phyloP scores from a whole-genome alignment of 371 early-diverging fungal species.

The Mortierella sp. region DNA sequence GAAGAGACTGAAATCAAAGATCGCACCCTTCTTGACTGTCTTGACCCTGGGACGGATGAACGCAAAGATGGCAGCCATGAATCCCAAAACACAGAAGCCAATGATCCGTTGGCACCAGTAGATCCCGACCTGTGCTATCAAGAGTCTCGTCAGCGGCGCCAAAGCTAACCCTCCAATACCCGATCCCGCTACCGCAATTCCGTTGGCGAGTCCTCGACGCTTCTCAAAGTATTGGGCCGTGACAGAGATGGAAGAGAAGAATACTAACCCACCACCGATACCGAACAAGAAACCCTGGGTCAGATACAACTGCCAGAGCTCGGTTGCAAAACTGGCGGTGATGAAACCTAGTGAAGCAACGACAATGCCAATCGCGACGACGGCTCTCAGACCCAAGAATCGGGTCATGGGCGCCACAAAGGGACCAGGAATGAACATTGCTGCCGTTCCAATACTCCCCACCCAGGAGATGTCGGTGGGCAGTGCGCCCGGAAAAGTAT shows the following conservation, averaged over 20 bases:
- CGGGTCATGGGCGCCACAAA: conserved; percentile 73
- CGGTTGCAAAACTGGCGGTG: conserved; percentile 65
- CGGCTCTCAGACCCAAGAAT: conserved; percentile 65
- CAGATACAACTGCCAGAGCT: conserved; percentile 67
- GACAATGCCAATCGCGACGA: conserved; percentile 68
- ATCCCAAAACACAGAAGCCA: conserved; percentile 64
- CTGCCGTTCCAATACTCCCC: conserved; percentile 62
- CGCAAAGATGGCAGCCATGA: conserved; percentile 59
- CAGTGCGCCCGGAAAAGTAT: conserved; percentile 55
- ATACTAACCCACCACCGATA: conserved; percentile 64
- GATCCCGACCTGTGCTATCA: conserved; percentile 69
- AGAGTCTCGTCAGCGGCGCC: conserved; percentile 69
- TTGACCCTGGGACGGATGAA: conserved; percentile 60
- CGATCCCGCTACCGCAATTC: conserved; percentile 82
- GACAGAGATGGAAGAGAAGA: conserved; percentile 69
- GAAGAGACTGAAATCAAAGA: conserved; percentile 51
- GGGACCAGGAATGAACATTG: conserved; percentile 62
- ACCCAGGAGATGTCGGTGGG: conserved; percentile 63
- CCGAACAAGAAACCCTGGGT: conserved; percentile 63
- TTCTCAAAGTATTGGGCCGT: conserved; percentile 83
- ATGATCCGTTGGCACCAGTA: conserved; percentile 75
- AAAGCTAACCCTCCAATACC: conserved; percentile 84
- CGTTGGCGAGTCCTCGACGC: conserved; percentile 78
- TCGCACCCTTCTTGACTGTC: conserved; percentile 51
- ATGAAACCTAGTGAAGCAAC: conserved; percentile 66